Evolutionary conservation across 192 early-diverging fungal genomes (phyloP).

Genomic region (Geranomyces variabilis): DNA sequence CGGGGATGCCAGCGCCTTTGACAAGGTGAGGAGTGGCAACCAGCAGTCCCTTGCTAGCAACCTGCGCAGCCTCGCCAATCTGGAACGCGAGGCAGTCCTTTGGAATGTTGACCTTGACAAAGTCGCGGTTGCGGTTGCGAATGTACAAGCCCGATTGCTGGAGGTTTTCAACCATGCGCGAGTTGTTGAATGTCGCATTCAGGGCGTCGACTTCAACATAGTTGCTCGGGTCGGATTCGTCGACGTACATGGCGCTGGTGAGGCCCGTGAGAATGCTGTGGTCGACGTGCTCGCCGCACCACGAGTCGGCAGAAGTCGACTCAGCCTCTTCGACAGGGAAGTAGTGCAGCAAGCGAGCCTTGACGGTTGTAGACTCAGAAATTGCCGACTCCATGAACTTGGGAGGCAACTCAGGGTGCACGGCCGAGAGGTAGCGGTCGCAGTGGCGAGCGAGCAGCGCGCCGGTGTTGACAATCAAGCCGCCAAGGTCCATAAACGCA

Average conservation of each 20-base stretch:
- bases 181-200: constrained; percentile 26
- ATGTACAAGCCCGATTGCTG: constrained; percentile 64
- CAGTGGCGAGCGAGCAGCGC: constrained; percentile 57
- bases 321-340: constrained; percentile 52
- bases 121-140: constrained; percentile 48
- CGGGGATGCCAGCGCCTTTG: constrained; percentile 46
- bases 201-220: constrained; percentile 28
- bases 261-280: constrained; percentile 65
- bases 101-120: constrained; percentile 60
- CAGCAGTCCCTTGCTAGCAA: constrained; percentile 53
- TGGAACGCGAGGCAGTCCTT: constrained; percentile 68
- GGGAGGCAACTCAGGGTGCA: constrained; percentile 44
- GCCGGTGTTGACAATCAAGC: constrained; percentile 61
- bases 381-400: constrained; percentile 59
- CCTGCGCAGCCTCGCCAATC: constrained; percentile 65
- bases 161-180: constrained; percentile 31
- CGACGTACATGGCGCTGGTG: constrained; percentile 65
- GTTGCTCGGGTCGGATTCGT: constrained; percentile 38
- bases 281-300: constrained; percentile 75
- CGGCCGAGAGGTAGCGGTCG: constrained; percentile 57
- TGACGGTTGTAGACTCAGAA: constrained; percentile 53
- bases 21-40: constrained; percentile 72
- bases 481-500: constrained; percentile 56
- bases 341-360: constrained; percentile 71
- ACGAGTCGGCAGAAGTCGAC: constrained; percentile 49